Conservation (phyloP, 169 alveolate genomes). For the Cyclospora cayetanensis region DNA sequence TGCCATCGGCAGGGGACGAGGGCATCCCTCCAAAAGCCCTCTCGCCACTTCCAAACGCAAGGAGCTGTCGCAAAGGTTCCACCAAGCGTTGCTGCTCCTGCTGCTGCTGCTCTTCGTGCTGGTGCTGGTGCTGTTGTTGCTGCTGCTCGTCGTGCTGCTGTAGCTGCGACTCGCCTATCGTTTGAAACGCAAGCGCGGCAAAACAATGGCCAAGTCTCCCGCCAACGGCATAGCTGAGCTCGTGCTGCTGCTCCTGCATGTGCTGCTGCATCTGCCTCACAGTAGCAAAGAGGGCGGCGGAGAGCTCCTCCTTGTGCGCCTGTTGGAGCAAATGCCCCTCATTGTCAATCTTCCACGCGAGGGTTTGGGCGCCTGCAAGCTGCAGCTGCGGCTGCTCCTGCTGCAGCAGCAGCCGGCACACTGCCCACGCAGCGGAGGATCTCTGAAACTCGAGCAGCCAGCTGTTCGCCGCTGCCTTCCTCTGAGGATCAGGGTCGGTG, state of each 20-base stretch:
- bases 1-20: background rate
- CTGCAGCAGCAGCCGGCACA: conserved; percentile 24
- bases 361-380: conserved; percentile 43
- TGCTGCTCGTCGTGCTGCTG: background rate
- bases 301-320: conserved; percentile 54
- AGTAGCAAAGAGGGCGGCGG: background rate
- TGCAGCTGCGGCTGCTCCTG: conserved; percentile 36
- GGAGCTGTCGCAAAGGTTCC: background rate
- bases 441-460: conserved; percentile 65
- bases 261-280: conserved; percentile 32
- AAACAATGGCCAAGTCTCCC: background rate
- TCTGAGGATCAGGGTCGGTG: conserved; percentile 18
- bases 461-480: conserved; percentile 56
- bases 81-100: background rate
- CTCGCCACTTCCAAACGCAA: background rate
- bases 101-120: background rate
- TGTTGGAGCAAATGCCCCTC: background rate
- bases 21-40: background rate
- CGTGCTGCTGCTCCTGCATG: background rate
- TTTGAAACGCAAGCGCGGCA: background rate
- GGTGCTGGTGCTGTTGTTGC: background rate
- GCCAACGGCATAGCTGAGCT: no score
- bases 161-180: background rate
- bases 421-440: conserved; percentile 59
- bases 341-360: conserved; percentile 55